Evolutionary conservation across 1,139 yeast species (phyloP).

Genomic region (Sugiyamaella castrensis): DNA sequence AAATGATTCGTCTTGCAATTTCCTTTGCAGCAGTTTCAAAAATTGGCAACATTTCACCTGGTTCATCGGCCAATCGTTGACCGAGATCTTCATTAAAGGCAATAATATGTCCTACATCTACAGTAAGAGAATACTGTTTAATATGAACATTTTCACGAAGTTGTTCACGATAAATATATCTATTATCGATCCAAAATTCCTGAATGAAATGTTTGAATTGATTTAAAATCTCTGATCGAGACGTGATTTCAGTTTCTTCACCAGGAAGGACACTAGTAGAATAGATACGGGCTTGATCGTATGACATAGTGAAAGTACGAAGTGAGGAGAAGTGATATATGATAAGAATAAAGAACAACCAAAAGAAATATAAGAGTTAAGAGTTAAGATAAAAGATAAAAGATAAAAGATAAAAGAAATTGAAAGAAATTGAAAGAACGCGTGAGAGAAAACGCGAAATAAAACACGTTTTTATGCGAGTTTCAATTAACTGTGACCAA

Average conservation of each 20-base stretch:
- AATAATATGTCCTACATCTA: conserved; percentile 80
- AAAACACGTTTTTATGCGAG: no score
- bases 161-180: conserved; percentile 87
- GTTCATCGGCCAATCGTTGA: conserved; percentile 79
- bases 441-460: no score
- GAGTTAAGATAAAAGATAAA: no score
- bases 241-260: conserved; percentile 59
- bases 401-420: no score
- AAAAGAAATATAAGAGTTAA: no score
- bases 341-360: background rate
- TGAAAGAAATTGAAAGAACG: no score
- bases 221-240: conserved; percentile 71
- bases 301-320: conserved; percentile 39
- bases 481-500: no score
- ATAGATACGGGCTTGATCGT: conserved; percentile 77
- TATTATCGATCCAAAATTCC: conserved; percentile 80
- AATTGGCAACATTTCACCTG: conserved; percentile 77
- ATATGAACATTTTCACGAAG: conserved; percentile 81
- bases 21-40: conserved; percentile 90
- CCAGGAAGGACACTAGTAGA: conserved; percentile 88
- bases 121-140: conserved; percentile 68
- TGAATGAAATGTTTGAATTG: conserved; percentile 80
- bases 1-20: conserved; percentile 78
- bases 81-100: conserved; percentile 87
- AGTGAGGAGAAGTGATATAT: no score